A percentile compares a stretch with the other conserved stretches of the same genome.
Conservation (phyloP, 2,329 filamentous ascomycete genomes). For the Pseudohalonectria lignicola region DNA sequence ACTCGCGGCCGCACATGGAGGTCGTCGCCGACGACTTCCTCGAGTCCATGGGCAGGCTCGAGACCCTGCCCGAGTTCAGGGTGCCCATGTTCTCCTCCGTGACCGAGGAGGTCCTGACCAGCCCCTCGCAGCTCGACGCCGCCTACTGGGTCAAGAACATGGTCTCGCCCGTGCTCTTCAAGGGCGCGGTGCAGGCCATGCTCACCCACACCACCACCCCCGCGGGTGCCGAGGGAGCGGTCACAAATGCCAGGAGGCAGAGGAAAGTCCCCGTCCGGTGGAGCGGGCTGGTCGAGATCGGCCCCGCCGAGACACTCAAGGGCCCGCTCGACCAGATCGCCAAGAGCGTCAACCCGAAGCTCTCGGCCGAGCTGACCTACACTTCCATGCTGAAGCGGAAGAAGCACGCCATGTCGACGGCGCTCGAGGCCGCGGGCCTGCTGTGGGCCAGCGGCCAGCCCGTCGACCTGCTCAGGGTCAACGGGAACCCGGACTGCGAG, state of each 20-base stretch:
- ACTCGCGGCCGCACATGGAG: slow-evolving; percentile 13
- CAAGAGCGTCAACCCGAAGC: slow-evolving; percentile 7
- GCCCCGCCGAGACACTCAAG: slow-evolving; percentile 14
- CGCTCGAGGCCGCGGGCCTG: slow-evolving; percentile 8
- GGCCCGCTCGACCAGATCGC: slow-evolving; percentile 8
- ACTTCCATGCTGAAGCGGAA: slow-evolving; percentile 6
- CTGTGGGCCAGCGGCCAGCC: slow-evolving; percentile 5
- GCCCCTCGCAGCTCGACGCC: slow-evolving; percentile 6
- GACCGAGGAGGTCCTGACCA: slow-evolving; percentile 6
- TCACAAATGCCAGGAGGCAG: slow-evolving; percentile 1
- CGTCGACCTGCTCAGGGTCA: slow-evolving; percentile 7
- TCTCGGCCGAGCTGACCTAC: slow-evolving; percentile 5
- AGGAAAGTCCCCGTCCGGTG: slow-evolving; percentile 5
- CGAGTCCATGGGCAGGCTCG: not conserved
- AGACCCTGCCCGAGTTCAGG: not conserved
- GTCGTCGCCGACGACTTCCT: not conserved
- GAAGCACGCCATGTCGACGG: slow-evolving; percentile 9
- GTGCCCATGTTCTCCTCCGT: slow-evolving; percentile 12
- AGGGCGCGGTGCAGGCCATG: slow-evolving; percentile 11
- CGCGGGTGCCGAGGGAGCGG: no score
- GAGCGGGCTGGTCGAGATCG: slow-evolving; percentile 13
- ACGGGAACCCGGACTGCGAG: slow-evolving; percentile 3
- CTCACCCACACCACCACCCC: slow-evolving; percentile 6
- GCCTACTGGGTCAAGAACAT: slow-evolving; percentile 16
- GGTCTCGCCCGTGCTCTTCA: slow-evolving; percentile 14